phyloP scores from a whole-genome alignment of 108 stramenopile genomes.

The Schizochytrium sp. region DNA sequence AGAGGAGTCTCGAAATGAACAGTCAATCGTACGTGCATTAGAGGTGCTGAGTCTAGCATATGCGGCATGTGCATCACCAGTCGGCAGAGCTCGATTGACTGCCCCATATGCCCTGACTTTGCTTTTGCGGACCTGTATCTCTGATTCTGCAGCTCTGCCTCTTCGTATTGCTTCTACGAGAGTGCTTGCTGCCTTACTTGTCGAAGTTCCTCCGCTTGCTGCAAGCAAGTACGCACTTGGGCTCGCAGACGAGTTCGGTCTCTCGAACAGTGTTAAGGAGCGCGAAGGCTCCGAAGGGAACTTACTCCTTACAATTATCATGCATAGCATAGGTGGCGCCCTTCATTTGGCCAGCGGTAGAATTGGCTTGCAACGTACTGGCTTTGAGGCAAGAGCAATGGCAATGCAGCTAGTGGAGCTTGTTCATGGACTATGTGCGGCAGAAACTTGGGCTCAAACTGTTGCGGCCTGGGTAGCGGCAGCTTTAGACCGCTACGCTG shows the following conservation, averaged over 20 bases:
- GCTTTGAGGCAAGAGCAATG: neutral
- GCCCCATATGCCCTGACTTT: conserved; percentile 19
- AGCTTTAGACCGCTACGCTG: conserved; percentile 9
- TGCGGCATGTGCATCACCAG: conserved; percentile 51
- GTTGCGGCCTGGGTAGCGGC: conserved; percentile 9
- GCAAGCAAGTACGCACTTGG: conserved; percentile 31
- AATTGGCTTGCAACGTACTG: neutral
- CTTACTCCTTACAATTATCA: neutral
- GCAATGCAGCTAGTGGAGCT: conserved; percentile 48
- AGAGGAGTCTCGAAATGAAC: neutral
- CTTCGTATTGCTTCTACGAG: conserved; percentile 10
- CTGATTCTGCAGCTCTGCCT: neutral
- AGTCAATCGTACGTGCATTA: neutral
- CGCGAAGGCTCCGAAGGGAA: conserved; percentile 30
- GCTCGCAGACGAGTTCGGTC: neutral
- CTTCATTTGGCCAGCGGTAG: conserved; percentile 1
- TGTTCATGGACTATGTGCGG: conserved; percentile 12
- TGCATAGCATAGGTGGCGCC: neutral
- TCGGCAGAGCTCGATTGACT: conserved; percentile 46
- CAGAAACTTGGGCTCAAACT: conserved; percentile 29
- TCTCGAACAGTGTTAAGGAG: neutral
- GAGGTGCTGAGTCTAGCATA: conserved; percentile 27
- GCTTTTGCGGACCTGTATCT: conserved; percentile 27
- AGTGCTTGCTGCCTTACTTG: conserved; percentile 7
- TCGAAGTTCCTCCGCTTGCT: conserved; percentile 25